Evolutionary conservation across 2,329 filamentous ascomycete species (phyloP).

Genomic region (Aspergillus ustus): DNA sequence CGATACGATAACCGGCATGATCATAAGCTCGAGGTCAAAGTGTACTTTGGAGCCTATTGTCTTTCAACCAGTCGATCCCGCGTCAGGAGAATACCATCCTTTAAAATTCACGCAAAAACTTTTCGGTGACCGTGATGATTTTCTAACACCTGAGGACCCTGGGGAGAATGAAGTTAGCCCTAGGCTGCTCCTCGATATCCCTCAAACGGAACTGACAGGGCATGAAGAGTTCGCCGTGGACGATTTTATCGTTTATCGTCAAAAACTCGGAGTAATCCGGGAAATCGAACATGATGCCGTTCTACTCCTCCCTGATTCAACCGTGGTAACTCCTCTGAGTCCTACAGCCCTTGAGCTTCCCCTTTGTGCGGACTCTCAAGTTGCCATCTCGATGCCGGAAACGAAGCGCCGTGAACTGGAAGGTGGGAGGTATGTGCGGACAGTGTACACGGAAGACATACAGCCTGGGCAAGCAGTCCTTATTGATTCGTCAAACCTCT

Average conservation of each 20-base stretch:
- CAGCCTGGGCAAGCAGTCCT: constrained; percentile 51
- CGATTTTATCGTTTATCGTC: constrained; percentile 58
- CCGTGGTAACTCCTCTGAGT: constrained; percentile 58
- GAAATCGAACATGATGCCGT: constrained; percentile 55
- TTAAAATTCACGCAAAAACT: constrained; percentile 27
- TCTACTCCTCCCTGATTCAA: constrained; percentile 57
- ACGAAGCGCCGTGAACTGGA: background rate
- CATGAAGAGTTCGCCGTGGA: constrained; percentile 54
- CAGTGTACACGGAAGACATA: constrained; percentile 13
- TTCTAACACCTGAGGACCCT: background rate
- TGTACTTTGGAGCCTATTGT: constrained; percentile 50
- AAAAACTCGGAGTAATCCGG: constrained; percentile 61
- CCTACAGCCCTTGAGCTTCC: constrained; percentile 48
- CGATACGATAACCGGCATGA: constrained; percentile 58
- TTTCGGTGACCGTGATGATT: background rate
- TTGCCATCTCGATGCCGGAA: constrained; percentile 21
- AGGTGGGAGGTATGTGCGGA: constrained; percentile 19
- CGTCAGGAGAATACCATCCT: constrained; percentile 28
- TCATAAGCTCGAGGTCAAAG: constrained; percentile 53
- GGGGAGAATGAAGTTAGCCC: constrained; percentile 6
- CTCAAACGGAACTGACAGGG: constrained; percentile 51
- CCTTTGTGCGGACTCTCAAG: constrained; percentile 32
- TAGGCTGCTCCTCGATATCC: constrained; percentile 44
- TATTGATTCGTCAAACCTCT: constrained; percentile 57
- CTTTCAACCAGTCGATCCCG: constrained; percentile 27